Evolutionary conservation across 139 green algal genomes (phyloP), one percentile per base, ranked within the genome.

Genomic region (Chlorella sp.): DNA sequence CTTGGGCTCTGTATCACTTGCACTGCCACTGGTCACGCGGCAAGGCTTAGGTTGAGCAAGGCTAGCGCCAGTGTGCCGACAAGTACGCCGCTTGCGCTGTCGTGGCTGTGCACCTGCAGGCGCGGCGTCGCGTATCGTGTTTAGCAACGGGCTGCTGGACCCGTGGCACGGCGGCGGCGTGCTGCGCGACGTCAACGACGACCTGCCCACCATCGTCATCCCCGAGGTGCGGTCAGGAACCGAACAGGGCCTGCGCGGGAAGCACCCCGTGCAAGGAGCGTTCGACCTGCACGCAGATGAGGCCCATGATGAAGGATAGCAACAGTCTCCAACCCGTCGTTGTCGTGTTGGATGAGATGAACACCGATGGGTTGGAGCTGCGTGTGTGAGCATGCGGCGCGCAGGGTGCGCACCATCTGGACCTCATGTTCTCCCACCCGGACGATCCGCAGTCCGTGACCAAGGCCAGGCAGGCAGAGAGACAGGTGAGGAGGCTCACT

Each of bases 71-170:
- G n/a, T n/a, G n/a, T n/a, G n/a, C n/a, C n/a, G n/a, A n/a, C n/a
- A n/a, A n/a, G n/a, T n/a, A n/a, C n/a, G n/a, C n/a, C n/a, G n/a
- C 27, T 62, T 62, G 50, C 23, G 50, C 23, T 62, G 50, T 62
- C 23, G 50, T 62, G 22, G 23, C 22, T 35, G 14, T 67, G 61
- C 20, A 17, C 27, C 27, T 55, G 36, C 33, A 76, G 71, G 62
- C 29, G 55, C 78, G 2, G 73, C 62, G 27, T 79, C 74, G 30
- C 91, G 91, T 80, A 94, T 96, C 62, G 76, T 93, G 26, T 95
- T 96, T 61, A 89, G 76, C 42, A 96, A 97, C 74, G 92, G 92
- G 2, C 70, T 87, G 55, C 82, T 92, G 1, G 92, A 97, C 83
- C 92, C 92, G 3, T 88, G 83, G 83, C 79, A 85, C 42, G 83